phyloP scores from a whole-genome alignment of 1,284 basidiomycete genomes.

The Malassezia sympodialis region DNA sequence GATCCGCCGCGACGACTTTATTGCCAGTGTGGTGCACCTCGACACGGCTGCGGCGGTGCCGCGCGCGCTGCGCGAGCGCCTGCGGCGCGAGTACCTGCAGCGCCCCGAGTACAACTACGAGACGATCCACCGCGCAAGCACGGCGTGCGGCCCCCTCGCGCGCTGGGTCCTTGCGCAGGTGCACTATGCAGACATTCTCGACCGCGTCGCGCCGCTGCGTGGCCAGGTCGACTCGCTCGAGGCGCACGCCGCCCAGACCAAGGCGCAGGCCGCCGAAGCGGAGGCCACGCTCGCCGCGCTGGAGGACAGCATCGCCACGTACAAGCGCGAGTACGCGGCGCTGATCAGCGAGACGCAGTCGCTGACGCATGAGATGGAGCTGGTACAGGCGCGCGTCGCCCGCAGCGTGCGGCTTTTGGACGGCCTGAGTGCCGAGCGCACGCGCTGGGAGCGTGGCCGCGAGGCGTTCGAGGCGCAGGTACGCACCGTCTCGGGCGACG shows the following conservation, averaged over 20 bases:
- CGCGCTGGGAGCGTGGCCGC: slow-evolving; percentile 88
- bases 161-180: slow-evolving; percentile 98
- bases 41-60: slow-evolving; percentile 87
- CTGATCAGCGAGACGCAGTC: slow-evolving; percentile 95
- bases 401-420: slow-evolving; percentile 89
- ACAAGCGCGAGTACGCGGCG: slow-evolving; percentile 95
- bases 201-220: slow-evolving; percentile 90
- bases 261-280: slow-evolving; percentile 78
- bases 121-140: slow-evolving; percentile 84
- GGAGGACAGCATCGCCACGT: slow-evolving; percentile 79
- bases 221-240: slow-evolving; percentile 91
- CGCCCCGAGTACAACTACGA: slow-evolving; percentile 90
- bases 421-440: slow-evolving; percentile 86
- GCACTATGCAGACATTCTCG: slow-evolving; percentile 90
- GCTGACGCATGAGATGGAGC: slow-evolving; percentile 96
- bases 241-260: slow-evolving; percentile 79
- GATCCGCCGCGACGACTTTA: slow-evolving; percentile 95
- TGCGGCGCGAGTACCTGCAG: slow-evolving; percentile 87
- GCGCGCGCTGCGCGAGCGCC: slow-evolving; percentile 72
- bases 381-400: slow-evolving; percentile 91
- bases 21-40: slow-evolving; percentile 90
- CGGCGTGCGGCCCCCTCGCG: slow-evolving; percentile 93
- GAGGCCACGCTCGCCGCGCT: slow-evolving; percentile 86
- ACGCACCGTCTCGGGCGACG: slow-evolving; percentile 96
- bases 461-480: slow-evolving; percentile 94